Conservation (phyloP, 2,329 filamentous ascomycete genomes). For the Beauveria pseudobassiana region DNA sequence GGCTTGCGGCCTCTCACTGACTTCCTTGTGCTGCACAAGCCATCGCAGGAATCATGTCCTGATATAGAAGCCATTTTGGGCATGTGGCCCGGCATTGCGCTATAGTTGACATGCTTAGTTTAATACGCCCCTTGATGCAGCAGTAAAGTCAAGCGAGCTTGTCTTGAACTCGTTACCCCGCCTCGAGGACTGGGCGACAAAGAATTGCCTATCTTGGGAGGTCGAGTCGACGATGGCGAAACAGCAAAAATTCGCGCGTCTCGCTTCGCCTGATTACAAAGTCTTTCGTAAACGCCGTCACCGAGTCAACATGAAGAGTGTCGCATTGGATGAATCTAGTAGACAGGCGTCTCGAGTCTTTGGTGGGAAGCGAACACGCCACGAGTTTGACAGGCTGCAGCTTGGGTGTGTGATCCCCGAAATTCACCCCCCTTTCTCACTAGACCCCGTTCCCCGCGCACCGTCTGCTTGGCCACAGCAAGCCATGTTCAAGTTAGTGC, state of each 20-base stretch:
- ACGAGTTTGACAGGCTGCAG: not conserved
- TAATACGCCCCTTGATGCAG: not conserved
- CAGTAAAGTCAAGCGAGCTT: not conserved
- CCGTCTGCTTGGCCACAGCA: conserved; percentile 6
- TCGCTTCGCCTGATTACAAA: not conserved
- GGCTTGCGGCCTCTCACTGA: not conserved
- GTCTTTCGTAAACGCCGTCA: not conserved
- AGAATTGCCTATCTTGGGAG: not conserved
- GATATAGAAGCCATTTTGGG: not conserved
- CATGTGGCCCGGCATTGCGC: not conserved
- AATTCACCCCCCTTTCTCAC: not conserved
- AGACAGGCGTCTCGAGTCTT: not conserved
- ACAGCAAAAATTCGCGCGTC: not conserved
- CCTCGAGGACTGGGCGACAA: not conserved
- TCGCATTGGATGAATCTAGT: no score
- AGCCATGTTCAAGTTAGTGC: conserved; percentile 8
- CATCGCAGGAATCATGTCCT: not conserved
- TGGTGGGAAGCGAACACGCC: not conserved
- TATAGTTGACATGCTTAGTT: not conserved
- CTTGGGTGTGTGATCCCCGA: conserved; percentile 1
- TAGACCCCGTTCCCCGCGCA: conserved; percentile 6
- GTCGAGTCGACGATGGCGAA: not conserved
- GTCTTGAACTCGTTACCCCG: not conserved
- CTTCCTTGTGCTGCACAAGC: not conserved
- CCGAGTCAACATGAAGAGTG: not conserved